Evolutionary conservation across 352 stramenopile species (phyloP).

Genomic region (Globisporangium recalcitrans): DNA sequence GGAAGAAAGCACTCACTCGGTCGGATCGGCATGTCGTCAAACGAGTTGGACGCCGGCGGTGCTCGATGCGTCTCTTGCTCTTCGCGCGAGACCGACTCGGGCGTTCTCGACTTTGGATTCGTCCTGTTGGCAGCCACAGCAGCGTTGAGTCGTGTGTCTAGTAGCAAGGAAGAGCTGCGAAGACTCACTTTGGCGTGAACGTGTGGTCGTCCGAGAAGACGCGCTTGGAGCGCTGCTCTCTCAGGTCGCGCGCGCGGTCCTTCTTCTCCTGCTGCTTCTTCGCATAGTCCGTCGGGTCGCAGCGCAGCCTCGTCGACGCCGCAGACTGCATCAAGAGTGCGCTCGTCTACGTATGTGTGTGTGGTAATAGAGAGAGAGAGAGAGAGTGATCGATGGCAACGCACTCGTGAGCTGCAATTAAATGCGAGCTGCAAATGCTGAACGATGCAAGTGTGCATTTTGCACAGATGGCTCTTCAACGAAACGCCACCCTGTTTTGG

Average conservation of each 20-base stretch:
- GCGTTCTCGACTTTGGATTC: slow-evolving; percentile 33
- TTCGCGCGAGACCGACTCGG: slow-evolving; percentile 40
- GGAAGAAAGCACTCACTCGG: slow-evolving; percentile 24
- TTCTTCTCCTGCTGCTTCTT: slow-evolving; percentile 75
- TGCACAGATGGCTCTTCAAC: background rate
- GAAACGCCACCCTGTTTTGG: background rate
- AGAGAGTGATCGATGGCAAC: background rate
- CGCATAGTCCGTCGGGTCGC: slow-evolving; percentile 77
- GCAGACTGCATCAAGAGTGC: background rate
- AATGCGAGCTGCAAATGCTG: background rate
- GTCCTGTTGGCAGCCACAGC: slow-evolving; percentile 21
- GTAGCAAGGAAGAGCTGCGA: background rate
- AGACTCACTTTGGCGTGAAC: slow-evolving; percentile 61
- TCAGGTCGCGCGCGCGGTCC: slow-evolving; percentile 67
- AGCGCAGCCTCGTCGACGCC: slow-evolving; percentile 49
- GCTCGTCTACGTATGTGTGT: background rate
- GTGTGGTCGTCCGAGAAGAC: slow-evolving; percentile 76
- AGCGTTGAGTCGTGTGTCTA: background rate
- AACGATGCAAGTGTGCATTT: background rate
- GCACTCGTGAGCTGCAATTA: background rate
- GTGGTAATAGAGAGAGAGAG: background rate
- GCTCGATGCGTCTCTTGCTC: slow-evolving; percentile 30
- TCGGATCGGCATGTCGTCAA: slow-evolving; percentile 44
- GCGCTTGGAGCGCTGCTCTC: slow-evolving; percentile 57
- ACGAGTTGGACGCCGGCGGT: slow-evolving; percentile 16